Base-by-base conservation (phyloP, 2,329 filamentous ascomycete genomes). In the Pseudogymnoascus sp. region DNA sequence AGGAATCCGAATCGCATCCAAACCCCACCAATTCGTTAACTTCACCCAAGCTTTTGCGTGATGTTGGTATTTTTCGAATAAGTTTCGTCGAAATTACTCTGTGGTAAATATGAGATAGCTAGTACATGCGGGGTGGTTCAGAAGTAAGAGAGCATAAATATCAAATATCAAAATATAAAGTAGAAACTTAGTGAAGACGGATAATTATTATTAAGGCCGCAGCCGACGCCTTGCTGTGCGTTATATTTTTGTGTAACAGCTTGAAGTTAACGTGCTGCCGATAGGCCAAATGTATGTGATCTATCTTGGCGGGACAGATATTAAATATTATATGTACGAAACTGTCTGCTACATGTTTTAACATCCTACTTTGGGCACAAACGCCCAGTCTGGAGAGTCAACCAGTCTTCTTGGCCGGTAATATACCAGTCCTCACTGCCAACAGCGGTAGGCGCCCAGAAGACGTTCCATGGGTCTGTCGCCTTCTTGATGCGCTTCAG, bases 401-500 rank as follows among this genome's bases (percentile, higher is more conserved):
- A 34, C 51, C 51, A 57, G 26, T 57, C 51, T 18, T 57, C 51
- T 34, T 57, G 51, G 29, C 29, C 51, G 29, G 51, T 57, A 31
- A 57, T 57, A 57, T 57, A 57, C 42, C 61, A 34, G 14, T 60
- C 11, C 64, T 61, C 67, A n/a, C 29, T 40, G 10, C 67, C 67
- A 14, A 68, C 67, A 6, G 63, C 64, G 3, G 63, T 67, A 12
- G 23, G 59, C 4, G 65, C 66, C 37, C 51, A 68, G 26, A 69
- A 66, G 11, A 68, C 16, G 57, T 59, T 51, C 18, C 65, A 57
- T 8, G 65, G 64, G 61, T 69, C 68, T 6, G 45, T 61, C 57
- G 23, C 61, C 11, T 64, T 63, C 64, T 69, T 69, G 26, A 69
- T 66, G 7, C 29, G 26, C 18, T 63, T n/a, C 29, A 69, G 60